Conservation (phyloP, 371 early-diverging fungal genomes). For the Rhizopus sp. region DNA sequence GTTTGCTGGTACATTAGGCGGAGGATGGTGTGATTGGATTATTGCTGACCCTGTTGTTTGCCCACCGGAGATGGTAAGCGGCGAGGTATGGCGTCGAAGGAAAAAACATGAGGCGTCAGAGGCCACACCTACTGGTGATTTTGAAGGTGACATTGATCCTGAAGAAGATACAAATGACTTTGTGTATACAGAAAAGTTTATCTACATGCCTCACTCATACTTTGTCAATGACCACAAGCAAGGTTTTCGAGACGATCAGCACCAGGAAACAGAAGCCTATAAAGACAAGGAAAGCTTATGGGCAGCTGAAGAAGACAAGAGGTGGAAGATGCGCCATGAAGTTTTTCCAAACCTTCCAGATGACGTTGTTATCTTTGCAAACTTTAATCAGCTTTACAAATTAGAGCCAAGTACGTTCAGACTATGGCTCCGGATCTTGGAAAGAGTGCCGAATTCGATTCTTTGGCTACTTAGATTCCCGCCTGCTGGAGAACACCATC, state of each 20-base stretch:
- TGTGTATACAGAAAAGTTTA: constrained; percentile 87
- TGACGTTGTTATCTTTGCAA: constrained; percentile 88
- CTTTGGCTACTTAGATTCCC: constrained; percentile 93
- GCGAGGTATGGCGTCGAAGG: constrained; percentile 65
- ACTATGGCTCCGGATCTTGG: constrained; percentile 83
- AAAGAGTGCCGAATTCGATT: constrained; percentile 79
- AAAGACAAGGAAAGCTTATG: constrained; percentile 53
- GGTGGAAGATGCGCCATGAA: constrained; percentile 86
- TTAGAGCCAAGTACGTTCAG: constrained; percentile 81
- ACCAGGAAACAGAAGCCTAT: constrained; percentile 16
- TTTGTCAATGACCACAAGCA: constrained; percentile 94
- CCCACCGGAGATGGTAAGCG: constrained; percentile 81
- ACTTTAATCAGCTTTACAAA: constrained; percentile 95
- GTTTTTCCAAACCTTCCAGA: constrained; percentile 82
- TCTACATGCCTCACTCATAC: constrained; percentile 92
- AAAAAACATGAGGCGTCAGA: constrained; percentile 3
- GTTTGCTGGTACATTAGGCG: constrained; percentile 90
- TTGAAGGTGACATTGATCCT: constrained; percentile 78
- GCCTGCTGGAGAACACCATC: constrained; percentile 82
- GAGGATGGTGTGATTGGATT: constrained; percentile 92
- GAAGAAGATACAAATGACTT: constrained; percentile 65
- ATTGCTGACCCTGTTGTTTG: constrained; percentile 88
- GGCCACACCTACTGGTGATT: constrained; percentile 34
- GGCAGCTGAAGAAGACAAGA: constrained; percentile 76
- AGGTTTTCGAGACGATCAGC: constrained; percentile 84